phyloP scores from a whole-genome alignment of 768 basidiomycete species.

The Ephemerocybe angulata region DNA sequence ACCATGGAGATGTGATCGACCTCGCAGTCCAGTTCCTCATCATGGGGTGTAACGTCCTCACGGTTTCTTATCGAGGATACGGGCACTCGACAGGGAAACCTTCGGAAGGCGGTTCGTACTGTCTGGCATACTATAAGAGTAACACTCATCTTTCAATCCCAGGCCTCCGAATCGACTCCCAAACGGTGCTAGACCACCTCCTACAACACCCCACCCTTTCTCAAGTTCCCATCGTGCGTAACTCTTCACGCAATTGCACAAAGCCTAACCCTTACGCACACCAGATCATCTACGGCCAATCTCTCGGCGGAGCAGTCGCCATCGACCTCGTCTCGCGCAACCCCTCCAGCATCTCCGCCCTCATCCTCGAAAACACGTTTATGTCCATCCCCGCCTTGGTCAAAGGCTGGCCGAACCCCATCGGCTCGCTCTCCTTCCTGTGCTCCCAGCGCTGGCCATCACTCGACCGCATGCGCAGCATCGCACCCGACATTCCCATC shows the following conservation, averaged over 20 bases:
- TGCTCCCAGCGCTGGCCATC: slow-evolving; percentile 9
- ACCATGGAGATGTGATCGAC: slow-evolving; percentile 70
- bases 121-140: background rate
- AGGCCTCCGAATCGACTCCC: slow-evolving; percentile 79
- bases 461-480: background rate
- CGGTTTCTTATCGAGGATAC: slow-evolving; percentile 86
- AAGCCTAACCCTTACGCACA: background rate
- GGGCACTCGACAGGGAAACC: slow-evolving; percentile 76
- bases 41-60: slow-evolving; percentile 80
- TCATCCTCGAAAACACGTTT: slow-evolving; percentile 90
- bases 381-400: slow-evolving; percentile 75
- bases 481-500: background rate
- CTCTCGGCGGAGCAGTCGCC: slow-evolving; percentile 84
- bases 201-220: slow-evolving; percentile 52
- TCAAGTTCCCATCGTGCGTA: slow-evolving; percentile 54
- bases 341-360: slow-evolving; percentile 56
- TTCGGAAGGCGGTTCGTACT: slow-evolving; percentile 63
- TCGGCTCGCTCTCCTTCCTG: slow-evolving; percentile 10
- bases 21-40: slow-evolving; percentile 62
- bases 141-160: background rate
- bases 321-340: slow-evolving; percentile 79
- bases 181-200: slow-evolving; percentile 72
- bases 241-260: background rate
- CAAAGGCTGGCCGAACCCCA: slow-evolving; percentile 48
- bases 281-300: slow-evolving; percentile 69